phyloP scores from a whole-genome alignment of 352 stramenopile genomes.

The Globisporangium megalacanthum region DNA sequence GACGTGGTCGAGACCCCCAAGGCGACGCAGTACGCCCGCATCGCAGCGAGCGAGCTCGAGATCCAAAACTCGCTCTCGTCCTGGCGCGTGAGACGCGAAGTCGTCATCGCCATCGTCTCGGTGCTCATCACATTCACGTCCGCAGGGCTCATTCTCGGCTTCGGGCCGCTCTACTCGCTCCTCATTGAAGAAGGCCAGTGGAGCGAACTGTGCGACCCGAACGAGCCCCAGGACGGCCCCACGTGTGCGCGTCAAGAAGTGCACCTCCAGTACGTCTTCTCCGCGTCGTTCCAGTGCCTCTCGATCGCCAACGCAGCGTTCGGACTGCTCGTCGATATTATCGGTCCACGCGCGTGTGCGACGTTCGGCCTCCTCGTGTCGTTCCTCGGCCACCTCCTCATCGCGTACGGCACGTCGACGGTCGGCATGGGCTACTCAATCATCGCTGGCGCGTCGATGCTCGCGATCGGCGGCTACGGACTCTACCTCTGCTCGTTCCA shows the following conservation, averaged over 20 bases:
- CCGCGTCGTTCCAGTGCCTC: constrained; percentile 38
- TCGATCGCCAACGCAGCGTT: constrained; percentile 43
- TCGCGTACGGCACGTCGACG: constrained; percentile 33
- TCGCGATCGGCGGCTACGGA: constrained; percentile 37
- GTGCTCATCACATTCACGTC: constrained; percentile 29
- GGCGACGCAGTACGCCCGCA: constrained; percentile 9
- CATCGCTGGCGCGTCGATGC: constrained; percentile 33
- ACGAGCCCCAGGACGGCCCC: constrained; percentile 16
- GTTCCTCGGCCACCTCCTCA: constrained; percentile 35
- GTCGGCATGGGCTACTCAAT: constrained; percentile 27
- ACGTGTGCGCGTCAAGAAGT: constrained; percentile 40
- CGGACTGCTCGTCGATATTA: constrained; percentile 35
- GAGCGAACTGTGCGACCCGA: constrained; percentile 29
- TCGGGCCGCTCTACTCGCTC: constrained; percentile 43
- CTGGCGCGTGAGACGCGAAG: constrained; percentile 19
- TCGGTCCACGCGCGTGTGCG: constrained; percentile 30
- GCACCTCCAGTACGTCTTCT: constrained; percentile 48
- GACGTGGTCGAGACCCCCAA: constrained; percentile 5
- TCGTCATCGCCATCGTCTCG: constrained; percentile 19
- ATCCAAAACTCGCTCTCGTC: constrained; percentile 26
- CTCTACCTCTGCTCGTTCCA: constrained; percentile 47
- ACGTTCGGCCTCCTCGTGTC: constrained; percentile 32
- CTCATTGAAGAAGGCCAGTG: constrained; percentile 39
- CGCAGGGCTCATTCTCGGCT: constrained; percentile 40
- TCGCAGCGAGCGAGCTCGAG: constrained; percentile 11